These are phyloP conservation scores for Acanthamoeba healyi DNA, from an alignment of 208 protist genomes.

Conservation along the genomic window DNA sequence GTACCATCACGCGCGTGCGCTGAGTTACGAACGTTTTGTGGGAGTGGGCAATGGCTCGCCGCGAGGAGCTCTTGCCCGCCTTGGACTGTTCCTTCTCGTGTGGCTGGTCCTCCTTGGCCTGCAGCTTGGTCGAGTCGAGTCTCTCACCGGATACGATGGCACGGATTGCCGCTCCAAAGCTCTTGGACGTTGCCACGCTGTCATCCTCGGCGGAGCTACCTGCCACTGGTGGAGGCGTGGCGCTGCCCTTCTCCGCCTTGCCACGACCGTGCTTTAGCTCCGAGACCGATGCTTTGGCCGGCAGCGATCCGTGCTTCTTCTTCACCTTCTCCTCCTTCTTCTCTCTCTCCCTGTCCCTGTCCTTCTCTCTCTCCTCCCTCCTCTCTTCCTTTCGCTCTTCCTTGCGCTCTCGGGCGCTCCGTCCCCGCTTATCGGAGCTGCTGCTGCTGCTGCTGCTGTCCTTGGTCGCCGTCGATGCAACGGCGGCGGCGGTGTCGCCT, in stretches of 20 bases:
- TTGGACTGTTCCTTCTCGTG: background rate
- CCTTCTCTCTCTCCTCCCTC: slow-evolving; percentile 22
- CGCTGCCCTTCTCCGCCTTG: background rate
- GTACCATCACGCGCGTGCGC: no score
- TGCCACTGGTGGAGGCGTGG: background rate
- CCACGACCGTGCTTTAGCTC: background rate
- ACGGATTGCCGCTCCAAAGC: background rate
- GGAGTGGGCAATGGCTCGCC: background rate
- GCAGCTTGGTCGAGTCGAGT: background rate
- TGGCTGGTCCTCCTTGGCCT: background rate
- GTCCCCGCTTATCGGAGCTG: background rate
- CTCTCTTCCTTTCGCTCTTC: background rate
- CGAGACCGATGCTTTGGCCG: background rate
- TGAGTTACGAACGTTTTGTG: background rate
- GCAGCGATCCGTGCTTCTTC: slow-evolving; percentile 33
- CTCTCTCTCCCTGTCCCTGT: slow-evolving; percentile 33
- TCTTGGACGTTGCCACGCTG: background rate
- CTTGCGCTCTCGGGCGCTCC: background rate
- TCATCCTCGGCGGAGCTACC: background rate
- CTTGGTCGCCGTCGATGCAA: background rate
- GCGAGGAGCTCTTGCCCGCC: background rate
- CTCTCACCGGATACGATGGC: slow-evolving; percentile 33
- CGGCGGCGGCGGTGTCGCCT: background rate
- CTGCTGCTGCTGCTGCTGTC: background rate
- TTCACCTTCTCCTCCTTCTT: background rate